phyloP scores from a whole-genome alignment of 2,329 filamentous ascomycete genomes.

The Aspergillus alliaceus region DNA sequence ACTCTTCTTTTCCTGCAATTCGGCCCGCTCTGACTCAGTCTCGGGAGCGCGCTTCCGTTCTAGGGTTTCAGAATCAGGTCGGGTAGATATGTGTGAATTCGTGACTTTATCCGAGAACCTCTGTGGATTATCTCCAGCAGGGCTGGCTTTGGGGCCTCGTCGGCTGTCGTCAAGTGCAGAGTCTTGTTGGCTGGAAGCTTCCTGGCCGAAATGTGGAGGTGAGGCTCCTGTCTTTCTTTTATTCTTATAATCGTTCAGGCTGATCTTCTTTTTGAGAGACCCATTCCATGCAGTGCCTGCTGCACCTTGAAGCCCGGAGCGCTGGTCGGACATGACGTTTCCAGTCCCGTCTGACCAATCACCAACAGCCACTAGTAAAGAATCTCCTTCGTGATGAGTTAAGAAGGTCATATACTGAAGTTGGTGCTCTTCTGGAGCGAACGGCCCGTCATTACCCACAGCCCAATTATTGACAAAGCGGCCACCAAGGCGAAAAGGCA shows the following conservation, averaged over 20 bases:
- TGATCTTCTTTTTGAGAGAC: conserved; percentile 61
- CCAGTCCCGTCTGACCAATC: conserved; percentile 54
- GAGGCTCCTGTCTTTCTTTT: conserved; percentile 46
- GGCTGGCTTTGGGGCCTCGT: conserved; percentile 18
- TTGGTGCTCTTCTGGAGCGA: conserved; percentile 55
- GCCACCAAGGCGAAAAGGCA: conserved; percentile 44
- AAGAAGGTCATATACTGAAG: conserved; percentile 64
- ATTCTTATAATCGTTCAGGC: conserved; percentile 60
- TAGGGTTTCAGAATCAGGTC: conserved; percentile 15
- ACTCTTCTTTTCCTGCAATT: conserved; percentile 15
- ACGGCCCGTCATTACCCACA: conserved; percentile 52
- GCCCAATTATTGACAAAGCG: conserved; percentile 49
- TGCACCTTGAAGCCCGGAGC: conserved; percentile 37
- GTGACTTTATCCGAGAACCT: conserved; percentile 9
- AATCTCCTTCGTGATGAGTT: conserved; percentile 57
- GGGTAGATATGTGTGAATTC: conserved; percentile 12
- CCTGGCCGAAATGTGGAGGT: conserved; percentile 25
- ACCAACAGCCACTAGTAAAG: conserved; percentile 52
- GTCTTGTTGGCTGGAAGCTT: conserved; percentile 17
- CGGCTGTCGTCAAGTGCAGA: conserved; percentile 20
- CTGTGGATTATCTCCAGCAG: conserved; percentile 16
- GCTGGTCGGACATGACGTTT: conserved; percentile 45
- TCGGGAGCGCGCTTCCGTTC: conserved; percentile 30
- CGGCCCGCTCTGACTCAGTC: conserved; percentile 18
- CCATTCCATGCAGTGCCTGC: conserved; percentile 42